phyloP scores from a whole-genome alignment of 306 rosid species.

The Styphnolobium japonicum region DNA sequence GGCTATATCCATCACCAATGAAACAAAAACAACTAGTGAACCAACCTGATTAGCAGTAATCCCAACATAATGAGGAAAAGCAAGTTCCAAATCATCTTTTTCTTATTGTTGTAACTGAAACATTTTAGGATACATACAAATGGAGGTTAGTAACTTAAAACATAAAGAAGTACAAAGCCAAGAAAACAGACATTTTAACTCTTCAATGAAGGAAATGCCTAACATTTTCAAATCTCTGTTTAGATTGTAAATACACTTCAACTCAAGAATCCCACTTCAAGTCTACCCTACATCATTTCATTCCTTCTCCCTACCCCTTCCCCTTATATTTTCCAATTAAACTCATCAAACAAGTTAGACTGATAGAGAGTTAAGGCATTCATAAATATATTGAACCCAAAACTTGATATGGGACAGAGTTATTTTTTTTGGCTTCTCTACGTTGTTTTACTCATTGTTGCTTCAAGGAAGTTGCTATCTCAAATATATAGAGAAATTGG shows the following conservation, averaged over 20 bases:
- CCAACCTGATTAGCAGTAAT: constrained; percentile 70
- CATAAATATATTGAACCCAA: neutral
- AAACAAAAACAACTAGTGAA: constrained; percentile 23
- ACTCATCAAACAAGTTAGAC: neutral
- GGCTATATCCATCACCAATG: neutral
- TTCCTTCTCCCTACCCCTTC: neutral
- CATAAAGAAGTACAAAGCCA: neutral
- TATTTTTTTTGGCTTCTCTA: no score
- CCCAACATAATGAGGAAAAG: constrained; percentile 65
- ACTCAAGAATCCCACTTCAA: neutral
- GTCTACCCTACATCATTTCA: neutral
- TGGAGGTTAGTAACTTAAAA: constrained; percentile 6
- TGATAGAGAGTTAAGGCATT: neutral
- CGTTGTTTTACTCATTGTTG: no score
- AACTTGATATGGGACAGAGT: neutral
- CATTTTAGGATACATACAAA: constrained; percentile 19
- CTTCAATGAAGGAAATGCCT: neutral
- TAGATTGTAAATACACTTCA: constrained; percentile 3
- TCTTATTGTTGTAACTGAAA: constrained; percentile 88
- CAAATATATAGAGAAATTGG: no score
- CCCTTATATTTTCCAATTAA: neutral
- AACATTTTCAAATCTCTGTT: neutral
- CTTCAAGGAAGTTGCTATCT: no score
- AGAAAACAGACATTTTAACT: neutral
- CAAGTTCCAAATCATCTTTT: constrained; percentile 74